Conservation (phyloP, 345 rosid species). For the Ricinus communis region DNA sequence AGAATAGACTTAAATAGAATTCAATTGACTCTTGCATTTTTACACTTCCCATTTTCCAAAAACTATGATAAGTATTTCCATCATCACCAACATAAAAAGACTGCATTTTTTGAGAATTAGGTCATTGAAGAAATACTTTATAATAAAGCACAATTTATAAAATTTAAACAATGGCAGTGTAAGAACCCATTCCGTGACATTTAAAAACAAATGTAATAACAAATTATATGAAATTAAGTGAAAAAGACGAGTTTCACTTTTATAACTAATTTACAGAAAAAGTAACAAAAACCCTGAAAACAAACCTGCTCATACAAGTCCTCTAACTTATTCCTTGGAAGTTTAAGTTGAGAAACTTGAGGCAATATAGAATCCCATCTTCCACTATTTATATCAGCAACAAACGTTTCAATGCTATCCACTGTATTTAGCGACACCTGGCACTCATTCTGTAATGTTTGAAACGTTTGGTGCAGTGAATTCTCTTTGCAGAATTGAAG, state of each 20-base stretch:
- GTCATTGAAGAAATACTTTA: background rate
- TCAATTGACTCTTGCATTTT: too few species aligned
- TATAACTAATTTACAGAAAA: background rate
- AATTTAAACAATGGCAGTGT: background rate
- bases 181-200: background rate
- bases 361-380: slow-evolving; percentile 94
- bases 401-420: slow-evolving; percentile 90
- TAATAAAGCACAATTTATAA: too few species aligned
- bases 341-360: slow-evolving; percentile 93
- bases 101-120: background rate
- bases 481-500: slow-evolving; percentile 99
- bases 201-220: too few species aligned
- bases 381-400: slow-evolving; percentile 82
- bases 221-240: too few species aligned
- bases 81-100: too few species aligned
- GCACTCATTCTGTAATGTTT: slow-evolving; percentile 88
- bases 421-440: slow-evolving; percentile 93
- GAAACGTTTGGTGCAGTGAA: slow-evolving; percentile 90
- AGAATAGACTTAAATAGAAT: too few species aligned
- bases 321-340: slow-evolving; percentile 83
- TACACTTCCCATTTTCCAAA: too few species aligned
- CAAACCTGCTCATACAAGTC: slow-evolving; percentile 90
- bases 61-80: too few species aligned
- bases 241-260: too few species aligned
- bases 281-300: background rate